Evolutionary conservation across 768 basidiomycete species (phyloP).

Genomic region (Strobilomyces confusus): DNA sequence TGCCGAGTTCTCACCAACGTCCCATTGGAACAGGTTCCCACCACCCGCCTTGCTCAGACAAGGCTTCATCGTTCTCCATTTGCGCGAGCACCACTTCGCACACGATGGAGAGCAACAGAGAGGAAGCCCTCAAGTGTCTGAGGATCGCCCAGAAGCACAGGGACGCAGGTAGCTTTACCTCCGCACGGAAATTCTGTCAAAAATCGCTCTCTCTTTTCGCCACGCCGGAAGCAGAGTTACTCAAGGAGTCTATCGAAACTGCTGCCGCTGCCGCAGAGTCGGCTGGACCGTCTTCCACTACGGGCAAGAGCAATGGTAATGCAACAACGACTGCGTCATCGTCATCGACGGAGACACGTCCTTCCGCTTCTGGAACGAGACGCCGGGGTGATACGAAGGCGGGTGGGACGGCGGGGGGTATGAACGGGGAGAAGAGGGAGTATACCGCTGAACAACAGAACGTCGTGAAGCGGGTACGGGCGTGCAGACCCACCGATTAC

Average conservation of each 20-base stretch:
- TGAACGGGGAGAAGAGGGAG: conserved; percentile 73
- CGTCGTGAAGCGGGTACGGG: conserved; percentile 80
- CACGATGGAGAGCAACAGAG: conserved; percentile 82
- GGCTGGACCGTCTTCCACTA: conserved; percentile 38
- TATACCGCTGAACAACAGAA: conserved; percentile 81
- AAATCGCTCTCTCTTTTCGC: conserved; percentile 83
- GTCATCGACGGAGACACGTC: conserved; percentile 62
- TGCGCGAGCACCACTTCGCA: conserved; percentile 4
- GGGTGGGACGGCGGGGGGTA: conserved; percentile 55
- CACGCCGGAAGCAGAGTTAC: conserved; percentile 66
- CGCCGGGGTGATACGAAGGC: conserved; percentile 46
- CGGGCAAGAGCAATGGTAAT: conserved; percentile 30
- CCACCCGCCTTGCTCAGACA: neutral
- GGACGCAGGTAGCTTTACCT: conserved; percentile 63
- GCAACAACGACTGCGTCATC: conserved; percentile 39
- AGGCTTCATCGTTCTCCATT: conserved; percentile 8
- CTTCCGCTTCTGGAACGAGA: conserved; percentile 68
- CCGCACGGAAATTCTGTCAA: conserved; percentile 84
- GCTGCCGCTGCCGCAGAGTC: conserved; percentile 38
- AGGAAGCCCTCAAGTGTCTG: conserved; percentile 83
- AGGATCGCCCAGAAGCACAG: conserved; percentile 73
- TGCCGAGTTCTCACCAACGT: conserved; percentile 25
- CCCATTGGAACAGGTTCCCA: conserved; percentile 2
- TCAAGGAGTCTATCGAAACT: conserved; percentile 65
- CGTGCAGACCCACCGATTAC: conserved; percentile 86